Percentiles rank a stretch among this genome's conserved stretches.
Conservation (phyloP, 2,329 filamentous ascomycete species). For the Botrytis pseudocinerea region DNA sequence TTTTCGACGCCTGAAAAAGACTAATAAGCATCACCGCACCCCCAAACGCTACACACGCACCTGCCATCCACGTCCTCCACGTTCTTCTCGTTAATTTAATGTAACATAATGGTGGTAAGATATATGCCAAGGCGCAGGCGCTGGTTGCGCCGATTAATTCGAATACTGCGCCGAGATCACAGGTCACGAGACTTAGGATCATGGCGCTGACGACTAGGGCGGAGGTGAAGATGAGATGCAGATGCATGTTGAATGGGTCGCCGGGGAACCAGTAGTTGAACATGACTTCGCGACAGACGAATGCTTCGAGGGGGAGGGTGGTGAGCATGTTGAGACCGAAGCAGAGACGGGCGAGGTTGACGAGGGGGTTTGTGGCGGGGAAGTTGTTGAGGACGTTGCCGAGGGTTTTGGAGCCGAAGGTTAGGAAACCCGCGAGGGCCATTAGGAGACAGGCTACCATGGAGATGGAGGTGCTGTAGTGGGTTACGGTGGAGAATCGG, state of each 20-base stretch:
- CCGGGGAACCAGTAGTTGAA: slow-evolving; percentile 72
- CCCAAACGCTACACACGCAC: slow-evolving; percentile 76
- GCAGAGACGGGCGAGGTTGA: slow-evolving; percentile 91
- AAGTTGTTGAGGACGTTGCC: slow-evolving; percentile 99
- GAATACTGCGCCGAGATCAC: slow-evolving; percentile 91
- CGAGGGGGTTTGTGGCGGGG: slow-evolving; percentile 82
- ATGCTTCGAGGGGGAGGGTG: slow-evolving; percentile 91
- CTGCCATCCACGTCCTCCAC: slow-evolving; percentile 72
- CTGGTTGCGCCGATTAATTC: slow-evolving; percentile 95
- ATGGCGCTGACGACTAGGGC: slow-evolving; percentile 78
- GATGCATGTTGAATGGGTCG: slow-evolving; percentile 70
- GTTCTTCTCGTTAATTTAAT: slow-evolving; percentile 82
- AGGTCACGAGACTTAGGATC: slow-evolving; percentile 77
- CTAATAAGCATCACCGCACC: slow-evolving; percentile 77
- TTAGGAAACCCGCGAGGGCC: slow-evolving; percentile 86
- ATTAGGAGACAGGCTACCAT: slow-evolving; percentile 89
- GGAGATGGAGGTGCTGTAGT: slow-evolving; percentile 87
- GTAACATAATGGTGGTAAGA: slow-evolving; percentile 91
- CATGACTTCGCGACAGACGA: slow-evolving; percentile 97
- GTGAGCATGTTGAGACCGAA: slow-evolving; percentile 99
- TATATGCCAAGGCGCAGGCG: slow-evolving; percentile 91
- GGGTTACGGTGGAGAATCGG: slow-evolving; percentile 89
- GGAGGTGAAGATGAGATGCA: slow-evolving; percentile 82
- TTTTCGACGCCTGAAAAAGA: slow-evolving; percentile 68
- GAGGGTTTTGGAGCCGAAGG: slow-evolving; percentile 86